Conservation (phyloP, 1,139 yeast species). For the Torulaspora globosa region DNA sequence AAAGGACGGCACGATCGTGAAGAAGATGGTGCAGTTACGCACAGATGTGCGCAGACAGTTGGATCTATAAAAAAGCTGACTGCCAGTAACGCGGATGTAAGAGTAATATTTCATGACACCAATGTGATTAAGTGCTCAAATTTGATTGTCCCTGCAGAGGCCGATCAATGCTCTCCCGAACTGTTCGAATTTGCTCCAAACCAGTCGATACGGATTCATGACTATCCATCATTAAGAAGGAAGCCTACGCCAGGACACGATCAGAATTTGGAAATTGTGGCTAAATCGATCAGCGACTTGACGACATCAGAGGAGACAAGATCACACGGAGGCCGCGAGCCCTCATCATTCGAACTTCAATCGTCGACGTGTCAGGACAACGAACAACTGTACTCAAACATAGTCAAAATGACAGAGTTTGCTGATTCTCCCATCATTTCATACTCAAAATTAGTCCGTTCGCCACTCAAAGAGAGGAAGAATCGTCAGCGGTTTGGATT, state of each 20-base stretch:
- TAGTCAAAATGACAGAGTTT: constrained; percentile 5
- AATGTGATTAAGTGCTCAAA: constrained; percentile 29
- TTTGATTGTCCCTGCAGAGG: neutral
- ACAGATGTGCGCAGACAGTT: constrained; percentile 25
- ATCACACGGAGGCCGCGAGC: no score
- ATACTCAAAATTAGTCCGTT: constrained; percentile 7
- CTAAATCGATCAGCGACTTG: neutral
- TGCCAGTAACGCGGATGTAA: constrained; percentile 32
- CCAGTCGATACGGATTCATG: constrained; percentile 18
- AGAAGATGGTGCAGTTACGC: constrained; percentile 5
- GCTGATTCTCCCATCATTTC: constrained; percentile 7
- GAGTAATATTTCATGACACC: constrained; percentile 31
- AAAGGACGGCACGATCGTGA: constrained; percentile 10
- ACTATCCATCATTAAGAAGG: constrained; percentile 20
- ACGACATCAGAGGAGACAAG: neutral
- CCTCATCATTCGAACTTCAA: neutral
- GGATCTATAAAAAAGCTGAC: constrained; percentile 25
- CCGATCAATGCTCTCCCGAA: constrained; percentile 9
- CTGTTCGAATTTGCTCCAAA: constrained; percentile 14
- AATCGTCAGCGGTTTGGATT: neutral
- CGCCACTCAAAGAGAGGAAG: neutral
- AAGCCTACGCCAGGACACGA: neutral
- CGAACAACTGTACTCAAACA: neutral
- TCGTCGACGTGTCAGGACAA: neutral
- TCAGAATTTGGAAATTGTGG: neutral